Base-by-base conservation (phyloP, 331 rosid genomes). In the Telfairia occidentalis region DNA sequence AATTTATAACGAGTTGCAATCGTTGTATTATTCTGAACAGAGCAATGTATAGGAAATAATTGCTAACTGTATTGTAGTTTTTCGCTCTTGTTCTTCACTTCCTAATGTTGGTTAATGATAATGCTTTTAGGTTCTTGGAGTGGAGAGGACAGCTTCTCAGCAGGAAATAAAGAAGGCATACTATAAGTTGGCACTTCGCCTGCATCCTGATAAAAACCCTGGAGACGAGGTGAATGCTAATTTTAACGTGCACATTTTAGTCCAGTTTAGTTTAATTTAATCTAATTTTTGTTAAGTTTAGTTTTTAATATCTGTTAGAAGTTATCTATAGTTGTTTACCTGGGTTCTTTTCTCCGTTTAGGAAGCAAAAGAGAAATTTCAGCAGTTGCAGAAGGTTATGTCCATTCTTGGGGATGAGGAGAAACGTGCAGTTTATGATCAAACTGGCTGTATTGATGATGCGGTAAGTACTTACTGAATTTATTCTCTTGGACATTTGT, bases 101-200 rank as follows among this genome's bases (percentile, higher is more conserved):
- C 13, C 66, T 12, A 52, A 72, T 1, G 50, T 42, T 19, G 11
- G 32, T 37, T 52, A 3, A 35, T 67, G 45, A 61, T 1, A 57
- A 49, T 82, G 82, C 23, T 21, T 46, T 48, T 70, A 92, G 99
- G 85, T 90, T 86, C 88, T 95, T 77, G 97, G 94, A 0, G 96
- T 92, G 84, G 97, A 95, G 82, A 89, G 86, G 76, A 84, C 89
- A 18, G 97, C 97, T 2, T 76, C 97, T 71, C 97, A 95, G 52
- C 97, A 83, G 82, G 99, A 95, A 81, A 89, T 92, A 55, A 95
- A 95, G 87, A 95, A 90, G 81, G 97, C 97, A 5, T 95, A 95
- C 77, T 75, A 89, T 84, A 89, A 90, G 83, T 86, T 92, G 81
- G 99, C 99, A 0, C 81, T 95, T 85, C 84, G 89, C 52, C 89